phyloP scores from a whole-genome alignment of 768 basidiomycete genomes.

The Lactarius sp. region DNA sequence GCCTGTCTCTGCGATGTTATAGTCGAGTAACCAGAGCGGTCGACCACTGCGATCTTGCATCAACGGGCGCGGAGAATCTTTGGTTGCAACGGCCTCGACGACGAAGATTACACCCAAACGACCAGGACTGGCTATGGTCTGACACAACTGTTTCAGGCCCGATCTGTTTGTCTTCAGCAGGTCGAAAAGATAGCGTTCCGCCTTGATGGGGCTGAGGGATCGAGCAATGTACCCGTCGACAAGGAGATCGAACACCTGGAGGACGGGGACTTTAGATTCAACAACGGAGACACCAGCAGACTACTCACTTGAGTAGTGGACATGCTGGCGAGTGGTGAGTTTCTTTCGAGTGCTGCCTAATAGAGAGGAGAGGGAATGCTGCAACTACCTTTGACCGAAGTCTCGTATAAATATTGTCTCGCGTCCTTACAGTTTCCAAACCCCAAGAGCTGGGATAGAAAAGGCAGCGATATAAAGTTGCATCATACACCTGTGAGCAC shows the following conservation, averaged over 20 bases:
- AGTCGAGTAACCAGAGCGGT: constrained; percentile 10
- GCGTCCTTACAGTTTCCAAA: neutral
- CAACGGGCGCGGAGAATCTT: neutral
- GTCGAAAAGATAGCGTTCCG: constrained; percentile 10
- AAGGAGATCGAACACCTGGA: constrained; percentile 4
- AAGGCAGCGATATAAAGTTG: neutral
- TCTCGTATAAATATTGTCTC: constrained; percentile 8
- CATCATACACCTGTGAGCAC: neutral
- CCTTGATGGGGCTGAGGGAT: constrained; percentile 6
- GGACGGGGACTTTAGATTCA: neutral
- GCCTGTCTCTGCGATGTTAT: neutral
- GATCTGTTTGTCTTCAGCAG: constrained; percentile 7
- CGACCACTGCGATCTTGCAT: neutral
- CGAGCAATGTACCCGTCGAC: constrained; percentile 17
- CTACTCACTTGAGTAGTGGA: neutral
- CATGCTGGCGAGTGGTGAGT: neutral
- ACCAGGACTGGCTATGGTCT: neutral
- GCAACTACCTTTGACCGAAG: neutral
- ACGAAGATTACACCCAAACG: neutral
- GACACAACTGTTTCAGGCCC: neutral
- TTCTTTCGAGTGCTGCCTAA: neutral
- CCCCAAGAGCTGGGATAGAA: neutral
- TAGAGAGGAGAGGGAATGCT: neutral
- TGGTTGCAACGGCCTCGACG: neutral
- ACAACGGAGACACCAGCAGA: neutral